Evolutionary conservation across 2,329 filamentous ascomycete genomes (phyloP).

Genomic region (Apiospora malaysiana): DNA sequence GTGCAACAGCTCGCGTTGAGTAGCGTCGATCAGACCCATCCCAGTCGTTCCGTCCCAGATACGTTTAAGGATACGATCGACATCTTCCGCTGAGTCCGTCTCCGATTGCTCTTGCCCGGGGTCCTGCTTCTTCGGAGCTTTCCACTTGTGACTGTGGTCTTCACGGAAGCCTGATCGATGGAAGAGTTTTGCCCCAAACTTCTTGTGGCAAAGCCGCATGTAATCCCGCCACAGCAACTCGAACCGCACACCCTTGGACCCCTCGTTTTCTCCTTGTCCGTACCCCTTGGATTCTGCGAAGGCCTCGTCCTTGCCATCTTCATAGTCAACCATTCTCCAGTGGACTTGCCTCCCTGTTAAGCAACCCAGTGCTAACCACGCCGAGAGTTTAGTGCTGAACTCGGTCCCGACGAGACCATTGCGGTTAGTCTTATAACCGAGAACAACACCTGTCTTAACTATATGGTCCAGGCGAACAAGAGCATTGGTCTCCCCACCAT

Average conservation of each 20-base stretch:
- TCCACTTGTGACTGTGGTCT: constrained; percentile 55
- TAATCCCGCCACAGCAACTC: constrained; percentile 83
- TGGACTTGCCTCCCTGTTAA: constrained; percentile 77
- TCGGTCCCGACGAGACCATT: constrained; percentile 74
- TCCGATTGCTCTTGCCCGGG: constrained; percentile 41
- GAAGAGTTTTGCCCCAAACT: constrained; percentile 72
- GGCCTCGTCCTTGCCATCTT: constrained; percentile 61
- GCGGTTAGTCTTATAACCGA: constrained; percentile 70
- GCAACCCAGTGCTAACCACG: constrained; percentile 74
- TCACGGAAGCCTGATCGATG: constrained; percentile 66
- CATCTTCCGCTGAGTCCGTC: constrained; percentile 47
- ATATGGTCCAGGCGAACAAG: constrained; percentile 65
- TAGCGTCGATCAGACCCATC: constrained; percentile 78
- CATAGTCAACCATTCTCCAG: constrained; percentile 68
- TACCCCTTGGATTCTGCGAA: constrained; percentile 59
- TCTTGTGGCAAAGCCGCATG: constrained; percentile 76
- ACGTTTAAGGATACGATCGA: constrained; percentile 58
- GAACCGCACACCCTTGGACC: constrained; percentile 72
- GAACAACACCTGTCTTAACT: constrained; percentile 57
- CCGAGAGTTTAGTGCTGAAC: constrained; percentile 78
- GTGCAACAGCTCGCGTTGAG: constrained; percentile 73
- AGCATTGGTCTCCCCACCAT: constrained; percentile 69
- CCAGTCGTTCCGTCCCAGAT: constrained; percentile 74
- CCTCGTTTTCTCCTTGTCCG: constrained; percentile 73
- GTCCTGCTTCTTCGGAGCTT: constrained; percentile 44